phyloP scores from a whole-genome alignment of 139 green algal genomes.

The Ulvella scutata region DNA sequence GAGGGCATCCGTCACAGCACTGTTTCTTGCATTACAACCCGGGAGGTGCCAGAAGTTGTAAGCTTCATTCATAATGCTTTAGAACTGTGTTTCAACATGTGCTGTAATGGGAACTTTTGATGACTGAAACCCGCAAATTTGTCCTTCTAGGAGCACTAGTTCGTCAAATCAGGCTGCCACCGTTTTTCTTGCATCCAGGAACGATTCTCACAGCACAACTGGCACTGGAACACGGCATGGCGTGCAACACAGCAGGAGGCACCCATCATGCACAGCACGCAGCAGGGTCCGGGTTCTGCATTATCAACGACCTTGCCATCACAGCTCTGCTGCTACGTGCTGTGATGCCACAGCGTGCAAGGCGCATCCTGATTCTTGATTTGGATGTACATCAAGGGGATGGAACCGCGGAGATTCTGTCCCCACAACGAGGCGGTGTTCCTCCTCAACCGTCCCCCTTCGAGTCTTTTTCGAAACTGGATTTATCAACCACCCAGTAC shows the following conservation, averaged over 20 bases:
- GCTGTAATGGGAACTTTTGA: neutral
- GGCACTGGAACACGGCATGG: conserved; percentile 57
- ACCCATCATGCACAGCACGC: conserved; percentile 64
- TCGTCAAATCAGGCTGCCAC: neutral
- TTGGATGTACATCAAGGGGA: conserved; percentile 72
- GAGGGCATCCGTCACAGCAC: neutral
- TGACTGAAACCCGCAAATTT: conserved; percentile 6
- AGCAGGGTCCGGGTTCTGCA: conserved; percentile 67
- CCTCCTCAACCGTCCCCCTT: no score
- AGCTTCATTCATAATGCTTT: neutral
- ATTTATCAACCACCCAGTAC: no score
- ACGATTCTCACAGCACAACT: conserved; percentile 75
- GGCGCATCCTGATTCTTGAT: conserved; percentile 66
- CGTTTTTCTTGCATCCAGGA: conserved; percentile 20
- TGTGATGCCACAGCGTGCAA: conserved; percentile 8
- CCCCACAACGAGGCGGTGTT: no score
- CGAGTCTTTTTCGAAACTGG: no score
- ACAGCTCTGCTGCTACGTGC: conserved; percentile 32
- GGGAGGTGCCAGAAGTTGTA: neutral
- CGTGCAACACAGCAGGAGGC: conserved; percentile 63
- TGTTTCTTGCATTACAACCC: neutral
- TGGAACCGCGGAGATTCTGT: conserved; percentile 15
- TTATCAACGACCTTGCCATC: conserved; percentile 77
- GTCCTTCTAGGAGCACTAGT: neutral
- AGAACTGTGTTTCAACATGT: neutral